A percentile compares a stretch with the other conserved stretches of the same genome.
These are phyloP conservation scores for Echites panduratus DNA, from an alignment of 257 asterid species.

Conservation along the genomic window DNA sequence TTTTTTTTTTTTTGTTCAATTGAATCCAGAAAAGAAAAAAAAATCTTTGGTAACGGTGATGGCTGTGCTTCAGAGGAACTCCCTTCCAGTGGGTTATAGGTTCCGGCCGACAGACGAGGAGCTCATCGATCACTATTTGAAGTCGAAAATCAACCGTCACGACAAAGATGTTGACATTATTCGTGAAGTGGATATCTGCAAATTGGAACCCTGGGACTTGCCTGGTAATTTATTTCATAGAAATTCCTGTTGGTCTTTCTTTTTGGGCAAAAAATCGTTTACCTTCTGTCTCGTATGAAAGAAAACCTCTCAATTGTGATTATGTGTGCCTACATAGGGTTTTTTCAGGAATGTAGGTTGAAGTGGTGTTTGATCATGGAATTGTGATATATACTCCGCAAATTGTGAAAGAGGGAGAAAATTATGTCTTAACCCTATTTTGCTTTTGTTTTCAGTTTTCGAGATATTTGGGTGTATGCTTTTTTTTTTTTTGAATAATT, in stretches of 20 bases:
- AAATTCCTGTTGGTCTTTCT: neutral
- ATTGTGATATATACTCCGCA: neutral
- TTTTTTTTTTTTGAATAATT: neutral
- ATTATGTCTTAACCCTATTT: neutral
- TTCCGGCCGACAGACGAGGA: constrained; percentile 94
- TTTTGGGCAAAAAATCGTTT: constrained; percentile 76
- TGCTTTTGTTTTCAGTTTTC: neutral
- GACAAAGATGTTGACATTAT: constrained; percentile 57
- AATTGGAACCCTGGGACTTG: constrained; percentile 88
- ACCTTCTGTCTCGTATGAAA: too few relatives aligned
- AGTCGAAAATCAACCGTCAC: constrained; percentile 58
- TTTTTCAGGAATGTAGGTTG: constrained; percentile 9
- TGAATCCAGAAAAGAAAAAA: neutral
- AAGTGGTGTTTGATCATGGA: neutral
- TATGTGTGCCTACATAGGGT: too few relatives aligned
- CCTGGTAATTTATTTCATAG: constrained; percentile 39
- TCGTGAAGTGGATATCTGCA: constrained; percentile 89
- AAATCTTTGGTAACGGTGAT: constrained; percentile 19
- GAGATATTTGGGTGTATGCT: neutral
- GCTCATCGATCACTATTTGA: constrained; percentile 67
- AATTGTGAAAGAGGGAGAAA: neutral
- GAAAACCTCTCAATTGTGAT: too few relatives aligned
- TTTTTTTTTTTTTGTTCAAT: constrained; percentile 1
- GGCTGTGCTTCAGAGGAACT: constrained; percentile 49
- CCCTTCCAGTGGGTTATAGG: constrained; percentile 85